A percentile compares a stretch with the other conserved stretches of the same genome.
These are phyloP conservation scores for Ehretia macrophylla DNA, from an alignment of 257 asterid genomes.

Conservation along the genomic window DNA sequence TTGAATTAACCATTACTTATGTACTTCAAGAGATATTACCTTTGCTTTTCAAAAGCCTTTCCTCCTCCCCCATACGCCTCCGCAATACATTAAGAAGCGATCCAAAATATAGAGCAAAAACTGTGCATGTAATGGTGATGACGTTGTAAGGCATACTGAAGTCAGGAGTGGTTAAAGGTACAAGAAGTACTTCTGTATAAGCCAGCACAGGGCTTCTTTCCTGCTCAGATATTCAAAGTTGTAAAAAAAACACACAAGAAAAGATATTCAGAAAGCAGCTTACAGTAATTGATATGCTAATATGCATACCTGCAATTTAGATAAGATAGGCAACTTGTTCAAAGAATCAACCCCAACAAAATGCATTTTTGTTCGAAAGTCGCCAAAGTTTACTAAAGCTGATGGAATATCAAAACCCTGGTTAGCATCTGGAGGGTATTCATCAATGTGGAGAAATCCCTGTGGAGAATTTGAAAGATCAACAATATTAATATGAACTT, in stretches of 20 bases:
- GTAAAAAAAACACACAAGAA: no score
- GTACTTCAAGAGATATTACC: constrained; percentile 35
- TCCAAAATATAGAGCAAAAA: constrained; percentile 92
- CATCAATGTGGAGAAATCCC: constrained; percentile 98
- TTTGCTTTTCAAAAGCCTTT: constrained; percentile 56
- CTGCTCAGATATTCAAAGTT: constrained; percentile 33
- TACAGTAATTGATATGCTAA: constrained; percentile 3
- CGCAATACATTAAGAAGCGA: constrained; percentile 82
- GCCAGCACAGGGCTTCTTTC: constrained; percentile 52
- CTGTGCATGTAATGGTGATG: constrained; percentile 94
- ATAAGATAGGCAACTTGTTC: constrained; percentile 48
- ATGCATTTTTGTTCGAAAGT: constrained; percentile 50
- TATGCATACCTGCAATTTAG: constrained; percentile 62
- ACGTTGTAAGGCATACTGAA: constrained; percentile 99
- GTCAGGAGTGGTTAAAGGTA: constrained; percentile 98
- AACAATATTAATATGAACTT: constrained; percentile 14
- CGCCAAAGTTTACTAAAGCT: constrained; percentile 63
- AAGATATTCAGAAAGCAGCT: constrained; percentile 3
- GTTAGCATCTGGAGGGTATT: constrained; percentile 98
- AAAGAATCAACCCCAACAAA: constrained; percentile 38
- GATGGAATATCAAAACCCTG: constrained; percentile 99
- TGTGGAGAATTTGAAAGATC: constrained; percentile 25
- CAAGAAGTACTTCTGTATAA: constrained; percentile 93
- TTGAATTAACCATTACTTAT: no score
- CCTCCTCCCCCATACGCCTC: constrained; percentile 83